Evolutionary conservation across 2,329 filamentous ascomycete species (phyloP).

Genomic region (Cercospora sp.): DNA sequence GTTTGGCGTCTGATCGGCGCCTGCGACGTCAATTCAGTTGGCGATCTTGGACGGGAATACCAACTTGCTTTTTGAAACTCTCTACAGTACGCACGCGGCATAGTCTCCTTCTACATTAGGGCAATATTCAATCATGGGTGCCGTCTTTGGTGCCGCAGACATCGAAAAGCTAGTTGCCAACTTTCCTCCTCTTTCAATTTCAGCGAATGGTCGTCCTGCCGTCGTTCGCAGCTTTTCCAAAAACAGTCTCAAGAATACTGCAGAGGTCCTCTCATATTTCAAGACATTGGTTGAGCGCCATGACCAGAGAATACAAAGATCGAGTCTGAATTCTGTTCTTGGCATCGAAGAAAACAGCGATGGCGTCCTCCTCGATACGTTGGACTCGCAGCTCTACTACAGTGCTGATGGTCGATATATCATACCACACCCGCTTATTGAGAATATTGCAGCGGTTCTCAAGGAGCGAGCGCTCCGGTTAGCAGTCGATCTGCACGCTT

Average conservation of each 20-base stretch:
- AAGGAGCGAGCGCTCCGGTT: constrained; percentile 16
- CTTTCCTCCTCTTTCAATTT: constrained; percentile 29
- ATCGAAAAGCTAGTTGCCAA: constrained; percentile 32
- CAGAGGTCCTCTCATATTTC: constrained; percentile 18
- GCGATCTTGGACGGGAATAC: constrained; percentile 6
- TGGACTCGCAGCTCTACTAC: constrained; percentile 24
- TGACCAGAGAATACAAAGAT: constrained; percentile 16
- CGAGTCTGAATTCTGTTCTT: constrained; percentile 20
- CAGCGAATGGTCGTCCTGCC: constrained; percentile 23
- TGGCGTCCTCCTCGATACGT: constrained; percentile 18
- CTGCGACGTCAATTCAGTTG: constrained; percentile 9
- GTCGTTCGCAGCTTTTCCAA: constrained; percentile 30
- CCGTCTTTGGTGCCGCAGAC: constrained; percentile 33
- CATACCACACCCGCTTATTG: constrained; percentile 23
- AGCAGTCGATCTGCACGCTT: constrained; percentile 26
- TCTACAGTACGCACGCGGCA: background rate
- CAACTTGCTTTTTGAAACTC: background rate
- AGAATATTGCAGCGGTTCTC: constrained; percentile 23
- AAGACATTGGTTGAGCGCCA: constrained; percentile 16
- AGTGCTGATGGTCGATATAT: constrained; percentile 23
- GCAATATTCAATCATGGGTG: background rate
- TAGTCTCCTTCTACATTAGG: background rate
- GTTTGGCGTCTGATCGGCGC: background rate
- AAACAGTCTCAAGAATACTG: constrained; percentile 25
- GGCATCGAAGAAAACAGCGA: constrained; percentile 23